These are phyloP conservation scores for Apiotrichum laibachii DNA, from an alignment of 1,284 basidiomycete species.

Conservation along the genomic window DNA sequence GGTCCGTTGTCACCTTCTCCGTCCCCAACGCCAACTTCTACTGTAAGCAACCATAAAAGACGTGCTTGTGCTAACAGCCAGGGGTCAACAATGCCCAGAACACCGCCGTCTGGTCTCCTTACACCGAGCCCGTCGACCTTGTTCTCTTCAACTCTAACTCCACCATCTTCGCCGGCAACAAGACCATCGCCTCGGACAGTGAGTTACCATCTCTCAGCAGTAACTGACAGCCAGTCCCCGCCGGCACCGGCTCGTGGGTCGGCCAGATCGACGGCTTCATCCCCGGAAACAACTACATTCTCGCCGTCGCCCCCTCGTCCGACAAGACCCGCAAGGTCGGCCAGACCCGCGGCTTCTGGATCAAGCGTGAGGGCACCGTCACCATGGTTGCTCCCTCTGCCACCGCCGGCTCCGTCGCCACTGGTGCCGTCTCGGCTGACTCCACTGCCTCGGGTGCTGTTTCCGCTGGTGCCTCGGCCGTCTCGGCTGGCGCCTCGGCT, in stretches of 20 bases:
- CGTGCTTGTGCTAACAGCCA: not conserved
- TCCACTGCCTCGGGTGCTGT: no score
- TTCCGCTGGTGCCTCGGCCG: no score
- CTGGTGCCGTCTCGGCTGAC: no score
- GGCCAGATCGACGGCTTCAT: slow-evolving; percentile 23
- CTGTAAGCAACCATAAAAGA: slow-evolving; percentile 3
- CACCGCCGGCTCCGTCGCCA: no score
- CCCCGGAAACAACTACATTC: slow-evolving; percentile 26
- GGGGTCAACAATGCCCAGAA: slow-evolving; percentile 14
- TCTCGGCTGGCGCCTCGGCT: no score
- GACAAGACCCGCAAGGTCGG: slow-evolving; percentile 16
- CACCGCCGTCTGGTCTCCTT: slow-evolving; percentile 13
- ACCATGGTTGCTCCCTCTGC: slow-evolving; percentile 15
- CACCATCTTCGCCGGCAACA: slow-evolving; percentile 5
- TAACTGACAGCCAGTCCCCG: slow-evolving; percentile 6
- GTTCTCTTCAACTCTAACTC: slow-evolving; percentile 19
- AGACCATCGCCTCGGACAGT: slow-evolving; percentile 12
- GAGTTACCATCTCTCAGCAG: not conserved
- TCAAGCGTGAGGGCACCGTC: slow-evolving; percentile 16
- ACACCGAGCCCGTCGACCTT: slow-evolving; percentile 13
- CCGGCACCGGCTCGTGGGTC: slow-evolving; percentile 24
- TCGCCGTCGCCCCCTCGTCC: slow-evolving; percentile 12
- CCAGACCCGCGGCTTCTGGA: slow-evolving; percentile 21
- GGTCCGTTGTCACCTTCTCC: slow-evolving; percentile 28
- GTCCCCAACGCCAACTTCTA: slow-evolving; percentile 15